Evolutionary conservation across 2,329 filamentous ascomycete genomes (phyloP).

Genomic region (Malbranchea zuffiana): DNA sequence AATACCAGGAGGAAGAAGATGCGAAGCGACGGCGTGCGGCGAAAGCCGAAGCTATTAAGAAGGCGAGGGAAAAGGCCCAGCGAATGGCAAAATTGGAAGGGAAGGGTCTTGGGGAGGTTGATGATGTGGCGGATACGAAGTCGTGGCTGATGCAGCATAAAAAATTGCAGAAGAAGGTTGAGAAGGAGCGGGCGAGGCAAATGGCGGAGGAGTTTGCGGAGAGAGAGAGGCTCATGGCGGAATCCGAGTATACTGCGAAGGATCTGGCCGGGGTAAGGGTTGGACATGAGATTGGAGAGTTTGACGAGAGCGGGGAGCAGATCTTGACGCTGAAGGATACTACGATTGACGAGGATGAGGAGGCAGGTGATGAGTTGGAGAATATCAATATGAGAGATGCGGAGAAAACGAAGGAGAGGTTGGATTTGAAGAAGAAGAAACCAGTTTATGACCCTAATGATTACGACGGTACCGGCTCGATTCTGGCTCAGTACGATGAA

Average conservation of each 20-base stretch:
- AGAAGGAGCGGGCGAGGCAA: slow-evolving; percentile 56
- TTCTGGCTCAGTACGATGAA: slow-evolving; percentile 89
- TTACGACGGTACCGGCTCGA: slow-evolving; percentile 51
- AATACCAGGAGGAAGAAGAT: slow-evolving; percentile 54
- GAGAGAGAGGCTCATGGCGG: slow-evolving; percentile 55
- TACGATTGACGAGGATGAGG: slow-evolving; percentile 71
- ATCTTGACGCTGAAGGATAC: slow-evolving; percentile 90
- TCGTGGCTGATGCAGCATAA: slow-evolving; percentile 82
- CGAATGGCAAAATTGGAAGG: slow-evolving; percentile 67
- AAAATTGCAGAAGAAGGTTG: slow-evolving; percentile 87
- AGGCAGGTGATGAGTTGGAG: slow-evolving; percentile 74
- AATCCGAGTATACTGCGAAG: slow-evolving; percentile 71
- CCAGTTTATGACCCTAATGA: slow-evolving; percentile 79
- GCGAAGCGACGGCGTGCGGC: slow-evolving; percentile 70
- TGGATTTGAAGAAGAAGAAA: slow-evolving; percentile 83
- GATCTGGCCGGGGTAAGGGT: slow-evolving; percentile 88
- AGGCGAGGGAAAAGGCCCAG: slow-evolving; percentile 72
- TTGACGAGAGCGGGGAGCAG: slow-evolving; percentile 70
- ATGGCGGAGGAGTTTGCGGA: slow-evolving; percentile 68
- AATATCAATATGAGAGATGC: slow-evolving; percentile 33
- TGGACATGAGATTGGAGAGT: slow-evolving; percentile 70
- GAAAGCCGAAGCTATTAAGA: slow-evolving; percentile 72
- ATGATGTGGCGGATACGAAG: slow-evolving; percentile 62
- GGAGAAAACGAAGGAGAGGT: slow-evolving; percentile 47
- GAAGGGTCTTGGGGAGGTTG: slow-evolving; percentile 67